Percentiles rank a stretch among this genome's conserved stretches.
phyloP scores from a whole-genome alignment of 75 land plant species.

The Cupressus sempervirens region DNA sequence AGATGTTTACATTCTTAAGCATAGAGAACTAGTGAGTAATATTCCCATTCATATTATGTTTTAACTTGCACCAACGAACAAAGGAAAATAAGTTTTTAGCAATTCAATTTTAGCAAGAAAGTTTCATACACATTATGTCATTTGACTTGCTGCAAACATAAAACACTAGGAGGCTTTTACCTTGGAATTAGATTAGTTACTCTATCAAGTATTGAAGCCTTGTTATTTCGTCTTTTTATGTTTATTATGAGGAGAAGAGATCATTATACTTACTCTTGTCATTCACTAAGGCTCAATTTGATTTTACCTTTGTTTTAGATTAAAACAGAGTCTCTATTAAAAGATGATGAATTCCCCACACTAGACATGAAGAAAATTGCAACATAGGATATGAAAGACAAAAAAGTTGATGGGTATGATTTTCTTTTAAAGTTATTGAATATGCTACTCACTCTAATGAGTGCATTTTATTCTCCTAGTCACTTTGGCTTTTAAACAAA shows the following conservation, averaged over 20 bases:
- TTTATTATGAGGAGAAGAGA: not conserved
- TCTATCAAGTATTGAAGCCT: not conserved
- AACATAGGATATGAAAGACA: not conserved
- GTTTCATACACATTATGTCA: not conserved
- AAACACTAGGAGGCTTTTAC: not conserved
- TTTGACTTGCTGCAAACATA: not conserved
- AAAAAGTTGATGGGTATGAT: constrained; percentile 15
- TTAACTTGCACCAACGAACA: not conserved
- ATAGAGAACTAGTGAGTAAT: constrained; percentile 45
- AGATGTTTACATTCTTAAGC: constrained; percentile 63
- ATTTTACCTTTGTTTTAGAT: not conserved
- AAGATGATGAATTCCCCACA: not conserved
- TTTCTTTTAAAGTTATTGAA: constrained; percentile 6
- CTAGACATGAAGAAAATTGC: not conserved
- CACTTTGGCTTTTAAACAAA: no score
- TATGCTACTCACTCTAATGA: not conserved
- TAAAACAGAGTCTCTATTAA: not conserved
- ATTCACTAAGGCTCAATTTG: not conserved
- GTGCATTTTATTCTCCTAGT: no score
- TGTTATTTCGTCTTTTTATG: not conserved
- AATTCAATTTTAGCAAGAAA: not conserved
- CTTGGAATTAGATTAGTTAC: not conserved
- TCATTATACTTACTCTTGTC: not conserved
- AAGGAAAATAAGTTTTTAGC: not conserved
- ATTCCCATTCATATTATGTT: not conserved